Base-by-base conservation (phyloP, 306 rosid genomes). In the Cucurbita maxima region DNA sequence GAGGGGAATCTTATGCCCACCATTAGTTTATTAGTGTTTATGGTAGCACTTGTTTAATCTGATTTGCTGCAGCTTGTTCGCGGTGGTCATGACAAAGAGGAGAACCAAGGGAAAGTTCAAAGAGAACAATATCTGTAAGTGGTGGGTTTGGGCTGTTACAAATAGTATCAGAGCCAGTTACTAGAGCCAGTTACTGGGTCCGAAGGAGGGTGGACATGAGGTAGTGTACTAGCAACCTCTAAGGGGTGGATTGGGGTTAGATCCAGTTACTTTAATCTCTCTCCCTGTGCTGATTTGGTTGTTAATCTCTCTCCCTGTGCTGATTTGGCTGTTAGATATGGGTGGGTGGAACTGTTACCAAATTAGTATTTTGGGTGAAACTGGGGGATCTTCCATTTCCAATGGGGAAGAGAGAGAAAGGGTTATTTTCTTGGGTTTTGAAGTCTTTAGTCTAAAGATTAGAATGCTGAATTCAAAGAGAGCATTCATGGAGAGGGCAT, bases 21-120 rank as follows among this genome's bases (percentile, higher is more conserved):
- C 73, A 69, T 48, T 69, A 69, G 73, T 68, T 64, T 67, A 67
- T 16, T 62, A 62, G 58, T 48, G 58, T 69, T 20, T 14, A 45
- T 45, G 73, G 20, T 67, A n/a, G 38, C 56, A 67, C 56, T 67
- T 47, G 36, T 67, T 67, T 10, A 44, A 43, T 66, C 40, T 20
- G 38, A 67, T 44, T 45, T 45, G 73, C 19, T 67, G 30, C 69
- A n/a, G 70, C 52, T 56, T 56, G 66, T 38, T 8, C 15, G 45
- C 43, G 37, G 73, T 45, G 73, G 41, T 22, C 56, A 8, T 25
- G 55, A 25, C 18, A 47, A 34, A 67, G 20, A 16, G 73, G 14
- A 6, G 43, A 47, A 25, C 14, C 1, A 22, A 22, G 25, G 25
- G 25, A 0, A 22, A 22, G 25, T 22, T 1, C 25, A 22, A 22